Conservation (phyloP, 345 rosid species). For the Euphorbia tirucalli region DNA sequence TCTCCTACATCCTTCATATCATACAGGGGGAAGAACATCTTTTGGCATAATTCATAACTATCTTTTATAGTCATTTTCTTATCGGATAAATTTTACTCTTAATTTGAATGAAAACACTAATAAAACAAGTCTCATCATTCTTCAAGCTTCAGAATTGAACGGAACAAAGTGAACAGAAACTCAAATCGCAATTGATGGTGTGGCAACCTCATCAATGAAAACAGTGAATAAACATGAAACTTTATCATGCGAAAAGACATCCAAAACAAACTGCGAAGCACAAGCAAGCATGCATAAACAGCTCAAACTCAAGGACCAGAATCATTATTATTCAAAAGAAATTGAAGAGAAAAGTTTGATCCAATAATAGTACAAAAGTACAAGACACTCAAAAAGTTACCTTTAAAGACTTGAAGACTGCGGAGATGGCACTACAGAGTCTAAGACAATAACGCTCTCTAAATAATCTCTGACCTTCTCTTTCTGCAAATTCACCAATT, state of each 20-base stretch:
- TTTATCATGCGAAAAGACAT: not conserved
- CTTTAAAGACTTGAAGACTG: constrained; percentile 23
- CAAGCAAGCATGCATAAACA: not conserved
- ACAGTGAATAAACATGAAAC: too few relatives aligned
- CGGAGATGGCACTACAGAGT: constrained; percentile 45
- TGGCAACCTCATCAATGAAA: not conserved
- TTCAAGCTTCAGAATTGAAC: not conserved
- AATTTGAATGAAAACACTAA: not conserved
- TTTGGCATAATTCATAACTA: not conserved
- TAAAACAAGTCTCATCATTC: not conserved
- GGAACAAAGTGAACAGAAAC: not conserved
- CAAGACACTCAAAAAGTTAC: not conserved
- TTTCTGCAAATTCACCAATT: constrained; percentile 40
- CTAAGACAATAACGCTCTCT: constrained; percentile 66
- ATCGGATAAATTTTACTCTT: not conserved
- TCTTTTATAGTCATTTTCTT: not conserved
- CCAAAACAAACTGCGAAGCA: too few relatives aligned
- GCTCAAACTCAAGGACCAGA: not conserved
- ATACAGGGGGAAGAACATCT: not conserved
- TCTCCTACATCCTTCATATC: not conserved
- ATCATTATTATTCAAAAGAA: not conserved
- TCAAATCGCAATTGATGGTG: too few relatives aligned
- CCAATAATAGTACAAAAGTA: not conserved
- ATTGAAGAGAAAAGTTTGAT: not conserved
- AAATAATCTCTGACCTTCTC: constrained; percentile 53